Conservation (phyloP, 2,329 filamentous ascomycete species). For the Helotiales sp. region DNA sequence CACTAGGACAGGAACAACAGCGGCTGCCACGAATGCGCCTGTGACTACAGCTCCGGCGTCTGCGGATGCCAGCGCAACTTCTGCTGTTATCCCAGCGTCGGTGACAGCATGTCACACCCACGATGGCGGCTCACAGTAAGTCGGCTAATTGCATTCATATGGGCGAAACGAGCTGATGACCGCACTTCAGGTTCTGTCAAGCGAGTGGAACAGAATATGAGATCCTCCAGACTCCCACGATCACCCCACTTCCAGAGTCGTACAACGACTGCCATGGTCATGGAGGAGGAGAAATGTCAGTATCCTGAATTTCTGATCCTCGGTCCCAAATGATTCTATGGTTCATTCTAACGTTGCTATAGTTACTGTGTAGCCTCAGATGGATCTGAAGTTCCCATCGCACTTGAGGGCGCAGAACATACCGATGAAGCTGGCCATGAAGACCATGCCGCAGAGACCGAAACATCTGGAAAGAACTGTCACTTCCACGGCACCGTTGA, state of each 20-base stretch:
- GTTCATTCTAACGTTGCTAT: no score
- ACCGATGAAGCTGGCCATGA: conserved; percentile 32
- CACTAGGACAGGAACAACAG: conserved; percentile 6
- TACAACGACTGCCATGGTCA: conserved; percentile 71
- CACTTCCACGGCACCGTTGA: conserved; percentile 79
- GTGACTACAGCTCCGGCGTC: conserved; percentile 8
- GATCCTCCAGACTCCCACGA: conserved; percentile 55
- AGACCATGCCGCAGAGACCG: not conserved
- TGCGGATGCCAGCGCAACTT: conserved; percentile 4
- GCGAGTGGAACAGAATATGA: conserved; percentile 49
- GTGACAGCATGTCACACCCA: conserved; percentile 60
- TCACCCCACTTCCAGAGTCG: conserved; percentile 59
- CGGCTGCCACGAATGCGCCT: not conserved
- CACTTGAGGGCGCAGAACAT: conserved; percentile 38
- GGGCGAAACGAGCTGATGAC: conserved; percentile 5
- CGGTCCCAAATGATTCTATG: no score
- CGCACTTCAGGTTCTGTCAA: conserved; percentile 48
- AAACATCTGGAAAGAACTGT: conserved; percentile 54
- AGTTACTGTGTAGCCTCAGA: conserved; percentile 67
- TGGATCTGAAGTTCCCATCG: conserved; percentile 65
- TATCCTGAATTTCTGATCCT: no score
- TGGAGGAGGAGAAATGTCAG: conserved; percentile 58
- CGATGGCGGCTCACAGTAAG: conserved; percentile 46
- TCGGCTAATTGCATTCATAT: not conserved
- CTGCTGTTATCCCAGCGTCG: conserved; percentile 37